Conservation (phyloP, 768 basidiomycete genomes). For the Podaxis sp. region DNA sequence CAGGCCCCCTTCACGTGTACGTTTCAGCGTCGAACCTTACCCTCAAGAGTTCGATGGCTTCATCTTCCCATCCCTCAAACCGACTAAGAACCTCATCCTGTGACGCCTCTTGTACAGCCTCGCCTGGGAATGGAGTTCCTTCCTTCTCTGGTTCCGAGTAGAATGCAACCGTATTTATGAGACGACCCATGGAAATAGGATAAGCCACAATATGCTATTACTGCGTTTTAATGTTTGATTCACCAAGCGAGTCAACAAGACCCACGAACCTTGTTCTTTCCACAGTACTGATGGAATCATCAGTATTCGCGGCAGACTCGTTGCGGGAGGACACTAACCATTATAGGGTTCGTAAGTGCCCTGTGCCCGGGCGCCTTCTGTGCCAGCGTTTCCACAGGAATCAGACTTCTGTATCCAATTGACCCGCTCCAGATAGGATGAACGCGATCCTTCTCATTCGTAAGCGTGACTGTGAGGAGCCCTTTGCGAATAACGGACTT, state of each 20-base stretch:
- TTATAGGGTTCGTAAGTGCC: slow-evolving; percentile 19
- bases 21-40: slow-evolving; percentile 19
- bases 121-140: slow-evolving; percentile 31
- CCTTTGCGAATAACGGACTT: slow-evolving; percentile 33
- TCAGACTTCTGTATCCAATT: slow-evolving; percentile 35
- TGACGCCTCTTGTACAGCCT: slow-evolving; percentile 27
- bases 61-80: slow-evolving; percentile 37
- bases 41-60: slow-evolving; percentile 28
- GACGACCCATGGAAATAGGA: slow-evolving; percentile 35
- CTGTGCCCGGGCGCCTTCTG: slow-evolving; percentile 24
- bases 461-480: slow-evolving; percentile 20
- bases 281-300: slow-evolving; percentile 27
- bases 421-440: slow-evolving; percentile 44
- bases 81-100: slow-evolving; percentile 31
- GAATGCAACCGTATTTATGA: slow-evolving; percentile 36
- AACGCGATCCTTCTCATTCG: slow-evolving; percentile 17
- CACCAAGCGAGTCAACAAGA: slow-evolving; percentile 1
- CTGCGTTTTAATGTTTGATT: slow-evolving; percentile 9
- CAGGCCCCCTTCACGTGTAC: neutral
- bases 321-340: slow-evolving; percentile 18
- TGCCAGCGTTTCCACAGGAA: slow-evolving; percentile 32
- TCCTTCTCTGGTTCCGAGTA: slow-evolving; percentile 26
- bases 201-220: slow-evolving; percentile 39
- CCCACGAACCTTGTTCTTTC: slow-evolving; percentile 28
- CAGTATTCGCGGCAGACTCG: neutral